phyloP scores from a whole-genome alignment of 1,284 basidiomycete species.

The Hypsizygus ulmarius region DNA sequence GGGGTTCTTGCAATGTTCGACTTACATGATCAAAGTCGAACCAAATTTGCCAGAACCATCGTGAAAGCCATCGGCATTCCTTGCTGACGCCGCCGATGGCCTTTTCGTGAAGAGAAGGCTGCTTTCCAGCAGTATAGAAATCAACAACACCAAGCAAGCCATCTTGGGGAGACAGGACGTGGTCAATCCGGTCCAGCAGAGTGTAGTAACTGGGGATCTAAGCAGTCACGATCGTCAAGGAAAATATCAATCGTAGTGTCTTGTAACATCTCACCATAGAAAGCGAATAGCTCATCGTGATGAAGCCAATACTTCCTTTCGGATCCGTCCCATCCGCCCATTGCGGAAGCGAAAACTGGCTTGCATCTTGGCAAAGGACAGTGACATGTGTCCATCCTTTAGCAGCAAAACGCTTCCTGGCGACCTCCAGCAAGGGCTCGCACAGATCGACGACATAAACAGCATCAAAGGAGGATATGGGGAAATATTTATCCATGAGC shows the following conservation, averaged over 20 bases:
- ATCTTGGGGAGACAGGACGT: slow-evolving; percentile 61
- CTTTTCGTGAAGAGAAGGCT: slow-evolving; percentile 54
- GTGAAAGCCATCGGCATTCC: slow-evolving; percentile 69
- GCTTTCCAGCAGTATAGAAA: slow-evolving; percentile 75
- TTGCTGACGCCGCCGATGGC: slow-evolving; percentile 71
- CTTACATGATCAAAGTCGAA: slow-evolving; percentile 80
- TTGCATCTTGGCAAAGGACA: slow-evolving; percentile 76
- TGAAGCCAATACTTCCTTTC: slow-evolving; percentile 55
- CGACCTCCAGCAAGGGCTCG: slow-evolving; percentile 72
- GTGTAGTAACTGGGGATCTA: slow-evolving; percentile 74
- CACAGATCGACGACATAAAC: slow-evolving; percentile 79
- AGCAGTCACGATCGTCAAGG: background rate
- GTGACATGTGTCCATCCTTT: slow-evolving; percentile 77
- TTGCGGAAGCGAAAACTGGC: slow-evolving; percentile 64
- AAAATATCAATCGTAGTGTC: background rate
- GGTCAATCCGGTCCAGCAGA: slow-evolving; percentile 69
- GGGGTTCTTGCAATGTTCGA: slow-evolving; percentile 4
- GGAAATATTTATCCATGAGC: slow-evolving; percentile 73
- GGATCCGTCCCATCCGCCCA: slow-evolving; percentile 52
- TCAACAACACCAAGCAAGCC: slow-evolving; percentile 76
- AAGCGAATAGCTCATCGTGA: slow-evolving; percentile 72
- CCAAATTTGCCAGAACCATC: slow-evolving; percentile 85
- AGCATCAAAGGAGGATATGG: slow-evolving; percentile 62
- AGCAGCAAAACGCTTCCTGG: slow-evolving; percentile 63
- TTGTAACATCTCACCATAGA: slow-evolving; percentile 54